These are phyloP conservation scores for Diplodia scrobiculata DNA, from an alignment of 2,329 filamentous ascomycete genomes.

Conservation along the genomic window DNA sequence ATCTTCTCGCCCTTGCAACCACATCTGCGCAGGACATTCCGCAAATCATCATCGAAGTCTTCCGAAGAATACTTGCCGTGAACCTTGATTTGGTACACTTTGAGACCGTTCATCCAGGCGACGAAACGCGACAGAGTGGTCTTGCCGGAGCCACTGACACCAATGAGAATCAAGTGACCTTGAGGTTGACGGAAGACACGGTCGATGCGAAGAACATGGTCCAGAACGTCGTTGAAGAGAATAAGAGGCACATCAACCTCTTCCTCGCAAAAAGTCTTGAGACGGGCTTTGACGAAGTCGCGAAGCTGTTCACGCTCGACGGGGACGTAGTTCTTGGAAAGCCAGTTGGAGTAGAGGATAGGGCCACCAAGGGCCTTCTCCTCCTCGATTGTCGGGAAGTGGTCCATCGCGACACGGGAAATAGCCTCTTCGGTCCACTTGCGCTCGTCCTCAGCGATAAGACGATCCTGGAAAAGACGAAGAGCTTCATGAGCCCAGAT, in stretches of 20 bases:
- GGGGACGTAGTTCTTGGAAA: slow-evolving; percentile 97
- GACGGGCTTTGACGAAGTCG: slow-evolving; percentile 94
- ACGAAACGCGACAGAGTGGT: slow-evolving; percentile 97
- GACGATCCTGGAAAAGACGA: slow-evolving; percentile 93
- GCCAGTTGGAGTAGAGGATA: slow-evolving; percentile 98
- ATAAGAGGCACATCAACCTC: slow-evolving; percentile 98
- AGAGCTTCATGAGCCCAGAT: slow-evolving; percentile 99
- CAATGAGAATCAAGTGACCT: slow-evolving; percentile 96
- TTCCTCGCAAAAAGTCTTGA: slow-evolving; percentile 98
- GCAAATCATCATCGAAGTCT: slow-evolving; percentile 96
- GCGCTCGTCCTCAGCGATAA: slow-evolving; percentile 91
- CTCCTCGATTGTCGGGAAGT: slow-evolving; percentile 95
- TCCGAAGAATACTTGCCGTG: slow-evolving; percentile 97
- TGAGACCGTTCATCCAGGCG: slow-evolving; percentile 99
- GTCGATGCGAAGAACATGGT: slow-evolving; percentile 97
- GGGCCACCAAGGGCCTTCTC: slow-evolving; percentile 84
- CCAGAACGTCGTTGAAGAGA: slow-evolving; percentile 98
- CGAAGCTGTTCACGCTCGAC: slow-evolving; percentile 93
- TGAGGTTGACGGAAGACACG: slow-evolving; percentile 98
- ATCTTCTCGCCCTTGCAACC: slow-evolving; percentile 99
- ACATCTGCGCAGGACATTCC: slow-evolving; percentile 87
- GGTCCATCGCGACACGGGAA: slow-evolving; percentile 79
- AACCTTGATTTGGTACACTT: slow-evolving; percentile 99
- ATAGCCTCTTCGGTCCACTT: slow-evolving; percentile 93
- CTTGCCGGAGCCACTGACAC: slow-evolving; percentile 97